Evolutionary conservation across 2,329 filamentous ascomycete species (phyloP), one percentile per base, ranked within the genome.

Genomic region (Laburnicola sp.): DNA sequence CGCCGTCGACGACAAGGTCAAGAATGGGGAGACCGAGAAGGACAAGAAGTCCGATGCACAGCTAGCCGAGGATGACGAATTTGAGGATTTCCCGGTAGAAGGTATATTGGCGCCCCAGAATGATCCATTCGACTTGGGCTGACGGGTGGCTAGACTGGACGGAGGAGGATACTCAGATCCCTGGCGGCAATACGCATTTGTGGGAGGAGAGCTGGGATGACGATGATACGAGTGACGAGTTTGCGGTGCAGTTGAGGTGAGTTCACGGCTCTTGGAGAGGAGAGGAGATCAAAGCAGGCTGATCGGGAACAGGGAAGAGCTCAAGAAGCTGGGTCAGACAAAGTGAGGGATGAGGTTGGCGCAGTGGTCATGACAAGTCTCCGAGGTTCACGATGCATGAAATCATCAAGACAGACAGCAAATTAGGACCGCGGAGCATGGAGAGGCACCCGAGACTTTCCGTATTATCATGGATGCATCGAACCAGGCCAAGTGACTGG

Each of bases 141-240:
- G 27, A 66, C 48, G 21, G 10, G 6, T 21, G 6, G 4, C 3
- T 42, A 74, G 94, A 97, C 76, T 99, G 94, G 94, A 81, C 86
- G 46, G 86, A 91, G 74, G 91, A 96, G 70, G 92, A 96, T 70
- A 90, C 90, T 55, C 91, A 97, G 71, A 87, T 86, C 49, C 88
- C 88, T 50, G 81, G 82, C 66, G 85, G 84, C 79, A 86, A 86
- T 68, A 84, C 86, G 73, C 92, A 97, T 78, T 80, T 99, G 48
- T 99, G 94, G 94, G 94, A 99, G 76, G 94, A 99, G 81, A 97
- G 91, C 81, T 99, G 94, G 94, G 94, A 99, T 71, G 94, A 99
- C 69, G 93, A 97, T 73, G 94, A 97, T 76, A 94, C 91, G 60
- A 94, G 83, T 66, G 94, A 99, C 72, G 94, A 99, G 69, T 99